Conservation (phyloP, 139 green algal genomes). For the Chara braunii region DNA sequence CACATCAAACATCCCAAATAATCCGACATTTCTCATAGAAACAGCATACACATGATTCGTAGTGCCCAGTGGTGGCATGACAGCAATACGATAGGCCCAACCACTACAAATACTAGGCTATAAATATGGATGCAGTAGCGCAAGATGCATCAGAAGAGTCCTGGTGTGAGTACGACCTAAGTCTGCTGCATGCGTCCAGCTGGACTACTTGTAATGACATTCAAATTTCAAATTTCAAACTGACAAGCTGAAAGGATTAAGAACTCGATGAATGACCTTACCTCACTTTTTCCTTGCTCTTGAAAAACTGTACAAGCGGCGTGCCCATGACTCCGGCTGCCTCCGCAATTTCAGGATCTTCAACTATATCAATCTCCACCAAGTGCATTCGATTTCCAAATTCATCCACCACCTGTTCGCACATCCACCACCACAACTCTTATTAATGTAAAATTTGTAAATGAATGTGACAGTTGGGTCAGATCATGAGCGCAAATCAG, state of each 20-base stretch:
- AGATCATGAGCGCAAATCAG: background rate
- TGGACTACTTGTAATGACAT: no score
- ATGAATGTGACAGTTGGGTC: background rate
- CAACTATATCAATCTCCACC: constrained; percentile 90
- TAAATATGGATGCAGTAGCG: no score
- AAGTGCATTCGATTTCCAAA: constrained; percentile 56
- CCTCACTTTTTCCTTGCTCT: constrained; percentile 72
- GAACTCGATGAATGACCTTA: constrained; percentile 1
- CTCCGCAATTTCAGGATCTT: constrained; percentile 83
- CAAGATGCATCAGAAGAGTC: no score
- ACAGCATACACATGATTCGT: no score
- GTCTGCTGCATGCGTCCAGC: no score
- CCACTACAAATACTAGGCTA: no score
- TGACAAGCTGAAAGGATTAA: background rate
- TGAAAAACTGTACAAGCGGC: constrained; percentile 90
- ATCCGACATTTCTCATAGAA: no score
- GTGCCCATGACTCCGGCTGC: constrained; percentile 76
- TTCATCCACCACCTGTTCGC: constrained; percentile 39
- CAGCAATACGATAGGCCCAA: no score
- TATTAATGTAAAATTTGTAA: background rate
- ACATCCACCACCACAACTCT: background rate
- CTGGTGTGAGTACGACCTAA: no score
- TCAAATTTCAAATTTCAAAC: no score
- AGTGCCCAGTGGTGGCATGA: no score
- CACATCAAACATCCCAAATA: no score